Evolutionary conservation across 192 early-diverging fungal genomes (phyloP), one percentile per base, ranked within the genome.

Genomic region (Bifiguratus adelaidae): DNA sequence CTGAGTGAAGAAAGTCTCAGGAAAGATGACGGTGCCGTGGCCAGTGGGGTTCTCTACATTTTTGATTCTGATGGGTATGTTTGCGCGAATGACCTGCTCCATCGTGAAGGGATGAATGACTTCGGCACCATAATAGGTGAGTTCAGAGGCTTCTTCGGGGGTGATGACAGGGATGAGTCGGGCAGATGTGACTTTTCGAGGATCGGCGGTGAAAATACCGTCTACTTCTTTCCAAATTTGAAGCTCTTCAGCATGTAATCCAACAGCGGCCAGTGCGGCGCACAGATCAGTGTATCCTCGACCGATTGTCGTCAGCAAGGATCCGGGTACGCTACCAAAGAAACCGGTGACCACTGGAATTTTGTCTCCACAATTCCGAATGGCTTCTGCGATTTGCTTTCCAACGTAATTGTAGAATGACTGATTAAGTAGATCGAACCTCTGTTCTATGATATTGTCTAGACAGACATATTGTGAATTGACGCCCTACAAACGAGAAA

Each of bases 171-270:
- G 75, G 30, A 99, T 77, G 37, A 94, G 65, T 16, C 84, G 71
- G 2, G 95, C 95, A 13, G 70, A 52, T 19, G 80, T 83, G 18
- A 89, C 95, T 58, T 99, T 99, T 47, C 95, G 88, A 8, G 95
- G 95, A 55, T 99, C 95, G 3, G 94, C 95, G 0, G 93, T 99
- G 56, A 95, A 99, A 51, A 99, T 99, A 37, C 95, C 95, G 48
- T 99, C 95, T 6, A 99, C 95, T 52, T 99, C 95, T 61, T 99
- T 99, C 92, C 92, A 99, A 9, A 99, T 87, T 61, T 99, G 95
- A 50, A 99, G 76, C 51, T 99, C 95, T 35, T 82, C 73, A 11
- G 94, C 94, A 40, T 72, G 59, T 4, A 93, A 52, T 7, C 81
- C 95, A 7, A 96, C 95, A 2, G 95, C 90, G 28, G 90, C 77